Conservation (phyloP, 345 rosid genomes). For the Eutrema heterophyllum region DNA sequence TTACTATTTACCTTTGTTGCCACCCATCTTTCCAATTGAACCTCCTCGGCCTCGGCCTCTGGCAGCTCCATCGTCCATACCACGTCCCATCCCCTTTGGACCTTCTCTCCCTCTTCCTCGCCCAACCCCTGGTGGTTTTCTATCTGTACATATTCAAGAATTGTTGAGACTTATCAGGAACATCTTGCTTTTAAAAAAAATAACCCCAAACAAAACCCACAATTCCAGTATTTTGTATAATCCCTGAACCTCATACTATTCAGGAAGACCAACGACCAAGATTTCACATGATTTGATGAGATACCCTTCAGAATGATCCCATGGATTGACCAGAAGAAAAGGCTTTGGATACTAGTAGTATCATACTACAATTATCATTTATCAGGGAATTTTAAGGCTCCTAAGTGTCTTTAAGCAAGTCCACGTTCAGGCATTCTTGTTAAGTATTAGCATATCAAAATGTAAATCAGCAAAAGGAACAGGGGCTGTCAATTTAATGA, state of each 20-base stretch:
- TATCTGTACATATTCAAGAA: background rate
- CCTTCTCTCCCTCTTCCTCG: conserved; percentile 13
- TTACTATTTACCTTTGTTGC: background rate
- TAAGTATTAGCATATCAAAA: background rate
- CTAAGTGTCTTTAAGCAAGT: background rate
- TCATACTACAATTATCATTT: background rate
- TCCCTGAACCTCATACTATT: background rate
- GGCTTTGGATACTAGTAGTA: background rate
- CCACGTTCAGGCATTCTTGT: background rate
- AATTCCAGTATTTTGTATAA: background rate
- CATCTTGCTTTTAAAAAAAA: background rate
- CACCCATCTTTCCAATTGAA: background rate
- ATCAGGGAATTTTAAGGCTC: background rate
- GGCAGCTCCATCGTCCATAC: conserved; percentile 3
- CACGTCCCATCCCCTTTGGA: conserved; percentile 20
- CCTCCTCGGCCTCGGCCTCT: background rate
- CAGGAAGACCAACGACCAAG: background rate
- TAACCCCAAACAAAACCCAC: background rate
- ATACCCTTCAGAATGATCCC: background rate
- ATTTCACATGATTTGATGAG: background rate
- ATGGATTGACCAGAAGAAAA: background rate
- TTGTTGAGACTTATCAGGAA: background rate
- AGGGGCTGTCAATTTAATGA: background rate
- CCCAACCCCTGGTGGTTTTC: conserved; percentile 8
- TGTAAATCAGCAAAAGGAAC: background rate